Evolutionary conservation across 1,284 basidiomycete genomes (phyloP).

Genomic region (Sparassis latifolia): DNA sequence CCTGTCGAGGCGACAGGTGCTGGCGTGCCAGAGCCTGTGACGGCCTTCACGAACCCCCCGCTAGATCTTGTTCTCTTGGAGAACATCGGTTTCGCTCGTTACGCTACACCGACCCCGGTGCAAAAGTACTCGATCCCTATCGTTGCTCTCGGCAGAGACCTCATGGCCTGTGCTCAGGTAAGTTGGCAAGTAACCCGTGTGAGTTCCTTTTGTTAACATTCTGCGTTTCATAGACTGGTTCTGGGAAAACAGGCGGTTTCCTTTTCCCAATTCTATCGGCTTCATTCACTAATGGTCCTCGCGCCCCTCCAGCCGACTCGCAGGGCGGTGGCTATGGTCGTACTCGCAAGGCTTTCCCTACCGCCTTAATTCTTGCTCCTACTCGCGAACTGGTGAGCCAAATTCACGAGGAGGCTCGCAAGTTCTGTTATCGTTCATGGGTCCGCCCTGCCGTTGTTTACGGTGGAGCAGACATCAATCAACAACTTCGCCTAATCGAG

Average conservation of each 20-base stretch:
- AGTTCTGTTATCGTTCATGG: slow-evolving; percentile 99
- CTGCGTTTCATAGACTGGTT: slow-evolving; percentile 72
- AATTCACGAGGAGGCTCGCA: slow-evolving; percentile 98
- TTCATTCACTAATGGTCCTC: slow-evolving; percentile 83
- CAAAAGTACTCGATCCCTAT: slow-evolving; percentile 99
- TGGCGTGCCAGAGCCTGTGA: slow-evolving; percentile 91
- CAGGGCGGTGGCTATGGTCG: slow-evolving; percentile 53
- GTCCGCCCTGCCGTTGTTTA: slow-evolving; percentile 98
- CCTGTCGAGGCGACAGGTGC: slow-evolving; percentile 97
- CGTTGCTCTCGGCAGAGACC: slow-evolving; percentile 84
- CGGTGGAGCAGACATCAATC: slow-evolving; percentile 96
- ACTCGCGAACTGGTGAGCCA: slow-evolving; percentile 98
- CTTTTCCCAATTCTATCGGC: slow-evolving; percentile 98
- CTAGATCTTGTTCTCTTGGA: slow-evolving; percentile 92
- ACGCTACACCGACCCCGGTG: slow-evolving; percentile 94
- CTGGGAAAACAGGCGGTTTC: slow-evolving; percentile 98
- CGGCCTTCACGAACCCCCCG: slow-evolving; percentile 83
- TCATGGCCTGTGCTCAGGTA: slow-evolving; percentile 99
- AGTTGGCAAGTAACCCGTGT: slow-evolving; percentile 17
- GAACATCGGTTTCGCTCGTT: slow-evolving; percentile 91
- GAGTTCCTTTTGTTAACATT: slow-evolving; percentile 10
- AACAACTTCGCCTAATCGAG: slow-evolving; percentile 92
- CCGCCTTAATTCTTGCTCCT: slow-evolving; percentile 92
- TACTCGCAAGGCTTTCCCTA: slow-evolving; percentile 89
- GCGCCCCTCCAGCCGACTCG: slow-evolving; percentile 54